These are phyloP conservation scores for Globisporangium solare DNA, from an alignment of 352 stramenopile species.

Conservation along the genomic window DNA sequence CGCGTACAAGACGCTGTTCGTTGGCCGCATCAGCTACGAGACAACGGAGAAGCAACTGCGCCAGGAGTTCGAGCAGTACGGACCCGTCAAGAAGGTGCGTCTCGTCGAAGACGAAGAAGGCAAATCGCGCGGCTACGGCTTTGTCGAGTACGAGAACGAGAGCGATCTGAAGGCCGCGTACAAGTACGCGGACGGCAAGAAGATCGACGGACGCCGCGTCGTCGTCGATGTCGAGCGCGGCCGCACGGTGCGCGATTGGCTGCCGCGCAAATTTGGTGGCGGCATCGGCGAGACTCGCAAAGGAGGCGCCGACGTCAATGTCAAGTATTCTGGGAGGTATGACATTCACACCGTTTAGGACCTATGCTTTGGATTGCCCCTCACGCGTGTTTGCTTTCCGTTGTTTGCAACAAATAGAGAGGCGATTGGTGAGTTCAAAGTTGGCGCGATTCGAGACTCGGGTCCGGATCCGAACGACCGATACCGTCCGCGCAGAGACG, in stretches of 20 bases:
- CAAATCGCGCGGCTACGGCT: conserved; percentile 94
- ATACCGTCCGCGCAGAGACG: conserved; percentile 20
- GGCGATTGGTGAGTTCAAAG: conserved; percentile 19
- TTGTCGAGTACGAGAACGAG: conserved; percentile 99
- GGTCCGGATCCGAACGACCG: conserved; percentile 25
- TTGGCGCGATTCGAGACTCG: conserved; percentile 24
- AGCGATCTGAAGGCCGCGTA: conserved; percentile 95
- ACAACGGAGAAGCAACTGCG: conserved; percentile 97
- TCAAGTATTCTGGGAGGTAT: conserved; percentile 83
- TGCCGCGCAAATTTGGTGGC: conserved; percentile 92
- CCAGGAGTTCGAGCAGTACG: conserved; percentile 95
- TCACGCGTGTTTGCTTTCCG: not conserved
- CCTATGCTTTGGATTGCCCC: not conserved
- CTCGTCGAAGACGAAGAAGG: conserved; percentile 85
- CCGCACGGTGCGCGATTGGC: conserved; percentile 96
- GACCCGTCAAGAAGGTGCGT: conserved; percentile 85
- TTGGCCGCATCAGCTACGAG: conserved; percentile 96
- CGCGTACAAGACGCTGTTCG: conserved; percentile 98
- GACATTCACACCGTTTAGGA: conserved; percentile 10
- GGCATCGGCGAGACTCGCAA: conserved; percentile 90
- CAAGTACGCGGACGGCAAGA: conserved; percentile 93
- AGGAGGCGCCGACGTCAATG: conserved; percentile 69
- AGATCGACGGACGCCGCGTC: conserved; percentile 94
- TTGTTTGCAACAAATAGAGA: conserved; percentile 6
- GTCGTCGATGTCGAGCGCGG: conserved; percentile 98